These are phyloP conservation scores for Eimeria praecox DNA, from an alignment of 169 alveolate species.

Conservation along the genomic window DNA sequence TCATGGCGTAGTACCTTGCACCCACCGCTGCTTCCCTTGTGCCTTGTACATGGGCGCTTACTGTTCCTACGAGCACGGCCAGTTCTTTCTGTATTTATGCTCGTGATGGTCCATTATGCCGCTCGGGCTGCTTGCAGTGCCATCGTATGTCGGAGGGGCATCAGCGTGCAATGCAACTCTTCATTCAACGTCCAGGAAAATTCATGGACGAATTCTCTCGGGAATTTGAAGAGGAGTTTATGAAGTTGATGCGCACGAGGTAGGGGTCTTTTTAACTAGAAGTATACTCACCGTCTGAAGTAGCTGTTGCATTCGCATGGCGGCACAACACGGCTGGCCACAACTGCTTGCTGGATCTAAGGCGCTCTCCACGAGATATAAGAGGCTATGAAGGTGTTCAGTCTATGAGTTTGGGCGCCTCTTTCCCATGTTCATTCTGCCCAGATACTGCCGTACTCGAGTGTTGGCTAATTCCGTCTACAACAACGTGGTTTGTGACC, in stretches of 20 bases:
- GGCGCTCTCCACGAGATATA: not conserved
- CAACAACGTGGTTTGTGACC: constrained; percentile 94
- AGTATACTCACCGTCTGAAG: not conserved
- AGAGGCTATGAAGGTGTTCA: not conserved
- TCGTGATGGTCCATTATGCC: not conserved
- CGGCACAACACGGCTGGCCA: not conserved
- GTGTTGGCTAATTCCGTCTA: constrained; percentile 95
- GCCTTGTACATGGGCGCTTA: not conserved
- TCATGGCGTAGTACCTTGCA: not conserved
- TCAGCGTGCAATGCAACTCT: constrained; percentile 95
- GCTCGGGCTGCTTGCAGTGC: constrained; percentile 86
- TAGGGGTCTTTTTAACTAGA: not conserved
- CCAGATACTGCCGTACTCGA: constrained; percentile 88
- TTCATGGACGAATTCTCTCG: constrained; percentile 95
- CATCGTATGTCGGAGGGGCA: constrained; percentile 96
- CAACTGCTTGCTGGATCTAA: not conserved
- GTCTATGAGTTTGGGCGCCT: not conserved
- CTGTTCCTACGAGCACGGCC: not conserved
- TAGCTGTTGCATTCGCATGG: not conserved
- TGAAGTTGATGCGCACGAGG: constrained; percentile 93
- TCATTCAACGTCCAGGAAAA: constrained; percentile 93
- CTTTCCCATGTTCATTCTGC: constrained; percentile 49
- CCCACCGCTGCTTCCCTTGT: not conserved
- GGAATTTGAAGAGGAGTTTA: constrained; percentile 93
- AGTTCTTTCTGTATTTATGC: not conserved